Percentiles rank a stretch among this genome's conserved stretches.
These are phyloP conservation scores for Withania somnifera DNA, from an alignment of 305 asterid genomes.

Conservation along the genomic window DNA sequence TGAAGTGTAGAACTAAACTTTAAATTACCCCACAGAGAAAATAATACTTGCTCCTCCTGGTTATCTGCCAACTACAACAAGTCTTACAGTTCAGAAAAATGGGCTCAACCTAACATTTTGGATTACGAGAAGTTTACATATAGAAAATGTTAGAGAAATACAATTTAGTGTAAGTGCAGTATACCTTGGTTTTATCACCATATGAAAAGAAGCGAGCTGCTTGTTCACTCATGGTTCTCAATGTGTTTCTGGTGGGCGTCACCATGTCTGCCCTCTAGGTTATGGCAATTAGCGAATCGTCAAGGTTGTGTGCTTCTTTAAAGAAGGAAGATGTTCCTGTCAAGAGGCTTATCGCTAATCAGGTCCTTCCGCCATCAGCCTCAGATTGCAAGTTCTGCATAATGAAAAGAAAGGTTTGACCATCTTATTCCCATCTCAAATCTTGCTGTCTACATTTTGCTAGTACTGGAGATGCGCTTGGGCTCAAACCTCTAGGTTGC, in stretches of 20 bases:
- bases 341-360: slow-evolving; percentile 60
- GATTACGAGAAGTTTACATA: not conserved
- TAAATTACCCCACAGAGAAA: not conserved
- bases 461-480: not conserved
- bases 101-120: not conserved
- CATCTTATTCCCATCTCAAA: not conserved
- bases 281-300: slow-evolving; percentile 78
- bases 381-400: slow-evolving; percentile 80
- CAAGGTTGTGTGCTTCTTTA: slow-evolving; percentile 67
- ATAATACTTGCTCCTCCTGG: not conserved
- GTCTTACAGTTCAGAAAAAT: not conserved
- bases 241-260: not conserved
- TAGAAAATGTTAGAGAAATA: not conserved
- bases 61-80: not conserved
- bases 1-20: not conserved
- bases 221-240: not conserved
- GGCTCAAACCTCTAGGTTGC: not conserved
- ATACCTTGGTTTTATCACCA: not conserved
- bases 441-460: not conserved
- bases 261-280: slow-evolving; percentile 28
- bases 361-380: slow-evolving; percentile 56
- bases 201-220: not conserved
- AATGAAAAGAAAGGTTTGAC: slow-evolving; percentile 58
- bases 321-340: slow-evolving; percentile 69
- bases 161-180: not conserved